Base-by-base conservation (phyloP, 1,284 basidiomycete species). In the Cutaneotrichosporon cavernicola region DNA sequence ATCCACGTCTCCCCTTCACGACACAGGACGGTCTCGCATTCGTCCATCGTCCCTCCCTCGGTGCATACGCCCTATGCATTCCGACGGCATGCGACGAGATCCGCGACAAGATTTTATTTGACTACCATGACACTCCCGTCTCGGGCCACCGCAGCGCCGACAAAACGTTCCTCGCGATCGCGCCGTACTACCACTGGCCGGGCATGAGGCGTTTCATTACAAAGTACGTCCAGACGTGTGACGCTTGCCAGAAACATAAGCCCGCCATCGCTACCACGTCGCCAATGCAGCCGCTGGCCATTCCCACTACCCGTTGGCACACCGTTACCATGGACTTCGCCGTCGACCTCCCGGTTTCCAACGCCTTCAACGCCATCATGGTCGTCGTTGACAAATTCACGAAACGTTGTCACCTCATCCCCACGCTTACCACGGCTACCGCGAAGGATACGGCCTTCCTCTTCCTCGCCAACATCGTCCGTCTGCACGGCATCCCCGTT, bases 371-470 rank as follows among this genome's bases (percentile, higher is more conserved):
- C 60, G 62, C 79, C 6, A 80, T 86, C 7, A 61, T 82, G 0
- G 82, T 84, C 0, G 73, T 85, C 0, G 83, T 82, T 0, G 80
- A 83, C 64, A 58, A 78, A 0, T 72, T 83, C 26, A 82, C 82
- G 8, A 85, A 85, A 65, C 72, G 74, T 62, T 76, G 73, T 0
- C 69, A 76, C n/a, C 82, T 85, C 64, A 78, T 83, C 4, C 79
- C 81, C 7, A 40, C 34, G 0, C 9, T 3, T 3, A 18, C 13
- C 9, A 31, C 8, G 3, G 51, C 21, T 73, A 75, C 53, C 70
- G 72, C 0, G 40, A 16, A 6, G 1, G 40, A 43, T 13, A 43
- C 14, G 11, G 40, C 40, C 11, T 6, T 13, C 11, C 10, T 43
- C 40, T 16, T 43, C 40, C 5, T 13, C 40, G 2, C 11, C 9